A percentile compares a stretch with the other conserved stretches of the same genome.
Conservation (phyloP, 768 basidiomycete species). For the Guyanaporus albipodus region DNA sequence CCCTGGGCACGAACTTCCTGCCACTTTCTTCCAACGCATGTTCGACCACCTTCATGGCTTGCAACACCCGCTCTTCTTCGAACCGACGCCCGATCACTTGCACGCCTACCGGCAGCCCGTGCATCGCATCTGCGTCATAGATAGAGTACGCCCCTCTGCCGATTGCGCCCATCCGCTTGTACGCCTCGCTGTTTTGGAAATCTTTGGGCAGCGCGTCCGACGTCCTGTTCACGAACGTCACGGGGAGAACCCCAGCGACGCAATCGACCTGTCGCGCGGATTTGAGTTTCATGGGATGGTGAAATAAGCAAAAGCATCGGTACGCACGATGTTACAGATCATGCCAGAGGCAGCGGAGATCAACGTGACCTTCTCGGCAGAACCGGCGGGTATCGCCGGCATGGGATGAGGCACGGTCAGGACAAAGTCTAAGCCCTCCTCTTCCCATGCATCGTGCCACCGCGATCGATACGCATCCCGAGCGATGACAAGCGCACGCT, state of each 20-base stretch:
- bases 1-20: slow-evolving; percentile 19
- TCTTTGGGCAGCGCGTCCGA: slow-evolving; percentile 36
- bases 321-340: slow-evolving; percentile 44
- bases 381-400: slow-evolving; percentile 37
- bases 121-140: slow-evolving; percentile 61
- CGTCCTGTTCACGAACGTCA: slow-evolving; percentile 47
- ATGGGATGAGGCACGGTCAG: slow-evolving; percentile 37
- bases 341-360: slow-evolving; percentile 33
- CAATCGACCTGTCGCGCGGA: slow-evolving; percentile 43
- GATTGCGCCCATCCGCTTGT: slow-evolving; percentile 37
- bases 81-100: slow-evolving; percentile 59
- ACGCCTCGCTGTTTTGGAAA: slow-evolving; percentile 26
- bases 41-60: slow-evolving; percentile 62
- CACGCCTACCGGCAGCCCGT: slow-evolving; percentile 64
- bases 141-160: slow-evolving; percentile 46
- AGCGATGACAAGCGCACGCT: slow-evolving; percentile 27
- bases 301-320: background rate
- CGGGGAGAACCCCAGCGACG: slow-evolving; percentile 55
- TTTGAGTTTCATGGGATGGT: background rate
- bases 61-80: slow-evolving; percentile 71
- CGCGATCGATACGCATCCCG: slow-evolving; percentile 21
- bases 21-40: slow-evolving; percentile 22
- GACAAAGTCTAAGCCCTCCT: slow-evolving; percentile 39
- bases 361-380: slow-evolving; percentile 33
- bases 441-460: slow-evolving; percentile 39